These are phyloP conservation scores for Heteromeles arbutifolia DNA, from an alignment of 306 rosid genomes.

Conservation along the genomic window DNA sequence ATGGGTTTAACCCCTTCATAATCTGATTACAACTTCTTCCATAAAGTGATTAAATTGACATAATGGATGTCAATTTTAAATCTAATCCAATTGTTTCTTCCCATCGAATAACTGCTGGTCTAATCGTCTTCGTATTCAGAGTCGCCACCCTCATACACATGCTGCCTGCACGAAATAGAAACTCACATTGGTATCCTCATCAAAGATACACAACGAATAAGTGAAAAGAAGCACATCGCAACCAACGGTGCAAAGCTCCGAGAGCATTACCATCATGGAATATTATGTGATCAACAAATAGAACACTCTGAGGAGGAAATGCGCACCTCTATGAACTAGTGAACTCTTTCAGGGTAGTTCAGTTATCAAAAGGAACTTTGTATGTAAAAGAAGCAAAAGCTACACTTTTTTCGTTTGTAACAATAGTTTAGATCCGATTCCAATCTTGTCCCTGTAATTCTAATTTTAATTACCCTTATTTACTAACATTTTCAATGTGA, in stretches of 20 bases:
- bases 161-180: slow-evolving; percentile 43
- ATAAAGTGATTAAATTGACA: background rate
- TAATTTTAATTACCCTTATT: no score
- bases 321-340: background rate
- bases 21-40: slow-evolving; percentile 5
- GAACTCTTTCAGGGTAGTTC: background rate
- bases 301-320: background rate
- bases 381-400: background rate
- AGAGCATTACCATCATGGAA: background rate
- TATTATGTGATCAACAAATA: background rate
- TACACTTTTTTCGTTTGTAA: background rate
- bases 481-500: background rate
- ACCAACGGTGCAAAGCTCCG: background rate
- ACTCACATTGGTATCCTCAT: background rate
- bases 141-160: slow-evolving; percentile 38
- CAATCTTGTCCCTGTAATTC: no score
- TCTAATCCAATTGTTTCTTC: slow-evolving; percentile 10
- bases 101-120: background rate
- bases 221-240: background rate
- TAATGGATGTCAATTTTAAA: background rate
- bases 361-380: background rate
- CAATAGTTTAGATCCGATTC: no score
- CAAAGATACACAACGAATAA: background rate
- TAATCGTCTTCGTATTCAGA: slow-evolving; percentile 25
- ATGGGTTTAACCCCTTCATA: background rate